Evolutionary conservation across 495 filamentous ascomycete species (phyloP), one percentile per base, ranked within the genome.

Genomic region (Aspergillus sparsus): DNA sequence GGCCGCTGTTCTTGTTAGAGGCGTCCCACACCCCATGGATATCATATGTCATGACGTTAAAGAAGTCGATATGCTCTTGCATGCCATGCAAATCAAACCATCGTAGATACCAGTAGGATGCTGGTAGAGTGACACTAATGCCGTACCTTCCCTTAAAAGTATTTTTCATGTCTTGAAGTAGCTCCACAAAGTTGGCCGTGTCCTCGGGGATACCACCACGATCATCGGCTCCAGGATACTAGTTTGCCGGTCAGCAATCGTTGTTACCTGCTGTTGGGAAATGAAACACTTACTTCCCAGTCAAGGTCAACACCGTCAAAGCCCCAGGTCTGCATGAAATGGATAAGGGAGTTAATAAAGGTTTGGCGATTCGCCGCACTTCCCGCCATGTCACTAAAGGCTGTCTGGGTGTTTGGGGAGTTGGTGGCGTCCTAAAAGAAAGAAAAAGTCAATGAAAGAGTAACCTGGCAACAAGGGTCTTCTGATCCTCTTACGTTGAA

Each of bases 21-120:
- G 12, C 2, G 27, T 66, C 63, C 63, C 60, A 66, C 9, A 36
- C 34, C 7, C 66, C 66, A 52, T 64, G 73, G 6, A 81, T 35
- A 61, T 82, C 80, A 55, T 85, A 85, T 6, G 16, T 62, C 83
- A 87, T 87, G 34, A 85, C 1, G 51, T 85, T 86, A 51, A 82
- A 66, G 64, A 68, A 86, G 60, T 82, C 77, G 3, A 80, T 68
- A 33, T 68, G 13, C 2, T 62, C 13, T 18, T 71, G 53, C 15
- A 80, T 58, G 0, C 34, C 49, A 0, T 66, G 45, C 32, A 85
- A 37, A 54, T 84, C 75, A 57, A 84, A 85, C 10, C 68, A 42
- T 35, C 74, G 71, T 5, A 85, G 52, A 46, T 85, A 85, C 81
- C 80, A 84, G 60, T 80, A 84, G 0, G 66, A 74, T 0, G 76